Percentiles rank a stretch among this genome's conserved stretches.
These are phyloP conservation scores for Lactarius psammicola DNA, from an alignment of 768 basidiomycete species.

Conservation along the genomic window DNA sequence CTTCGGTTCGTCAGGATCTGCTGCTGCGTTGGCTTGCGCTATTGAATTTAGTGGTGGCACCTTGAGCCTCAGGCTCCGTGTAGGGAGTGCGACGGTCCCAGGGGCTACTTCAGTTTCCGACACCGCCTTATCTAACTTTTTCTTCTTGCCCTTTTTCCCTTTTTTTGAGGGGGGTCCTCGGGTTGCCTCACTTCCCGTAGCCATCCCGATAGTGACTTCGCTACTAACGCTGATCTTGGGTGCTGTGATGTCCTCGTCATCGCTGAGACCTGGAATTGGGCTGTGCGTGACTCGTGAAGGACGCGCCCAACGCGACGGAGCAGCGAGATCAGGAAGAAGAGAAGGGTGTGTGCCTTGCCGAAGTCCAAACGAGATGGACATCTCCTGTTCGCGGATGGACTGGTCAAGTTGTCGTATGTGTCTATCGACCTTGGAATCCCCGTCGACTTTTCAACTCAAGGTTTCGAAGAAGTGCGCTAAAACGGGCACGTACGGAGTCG, in stretches of 20 bases:
- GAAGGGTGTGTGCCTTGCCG: constrained; percentile 54
- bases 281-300: constrained; percentile 45
- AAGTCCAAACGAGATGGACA: constrained; percentile 51
- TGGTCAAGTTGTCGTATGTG: constrained; percentile 78
- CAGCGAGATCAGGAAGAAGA: constrained; percentile 60
- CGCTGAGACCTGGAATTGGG: constrained; percentile 38
- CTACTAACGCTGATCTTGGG: constrained; percentile 14
- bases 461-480: not conserved
- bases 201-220: constrained; percentile 24
- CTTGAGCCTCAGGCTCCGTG: constrained; percentile 38
- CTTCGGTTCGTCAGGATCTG: constrained; percentile 44
- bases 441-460: not conserved
- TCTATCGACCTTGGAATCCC: constrained; percentile 59
- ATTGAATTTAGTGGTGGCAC: constrained; percentile 36
- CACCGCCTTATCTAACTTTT: constrained; percentile 30
- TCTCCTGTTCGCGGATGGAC: constrained; percentile 62
- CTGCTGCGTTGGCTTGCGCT: constrained; percentile 26
- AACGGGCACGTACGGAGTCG: constrained; percentile 24
- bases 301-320: constrained; percentile 50
- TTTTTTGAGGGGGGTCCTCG: constrained; percentile 21
- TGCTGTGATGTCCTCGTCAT: constrained; percentile 22
- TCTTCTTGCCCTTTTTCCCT: constrained; percentile 31
- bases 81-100: not conserved
- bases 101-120: constrained; percentile 1
- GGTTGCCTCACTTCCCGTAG: constrained; percentile 11